Base-by-base conservation (phyloP, 148 eudicot genomes). In the Dianthus caryophyllus region DNA sequence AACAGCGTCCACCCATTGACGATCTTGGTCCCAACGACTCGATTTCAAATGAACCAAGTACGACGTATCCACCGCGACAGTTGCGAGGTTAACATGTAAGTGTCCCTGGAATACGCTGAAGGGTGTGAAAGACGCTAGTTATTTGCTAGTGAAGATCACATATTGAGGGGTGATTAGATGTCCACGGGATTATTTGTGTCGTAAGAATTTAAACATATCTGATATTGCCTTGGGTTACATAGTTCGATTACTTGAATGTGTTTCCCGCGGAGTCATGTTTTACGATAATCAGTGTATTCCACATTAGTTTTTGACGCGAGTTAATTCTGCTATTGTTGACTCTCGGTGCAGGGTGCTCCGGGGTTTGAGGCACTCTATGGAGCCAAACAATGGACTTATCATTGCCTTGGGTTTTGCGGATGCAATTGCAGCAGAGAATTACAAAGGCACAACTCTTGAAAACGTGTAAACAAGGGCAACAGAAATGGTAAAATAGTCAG, bases 1-100 rank as follows among this genome's bases (percentile, higher is more conserved):
- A 83, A 74, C 87, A 81, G 49, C 88, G 87, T 2, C 97, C 97
- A 18, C 96, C 97, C 0, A 83, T 88, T 16, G 85, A 88, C 55
- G 83, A 86, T 71, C 77, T 84, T 7, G 87, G 83, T 18, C 84
- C 82, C 25, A 62, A 70, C 10, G 96, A 80, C 48, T 25, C 63
- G 0, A 80, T 83, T 43, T 80, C 77, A 7, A 75, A 74, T 68
- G 71, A 77, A 18, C 88, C 86, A 2, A 64, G 48, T 21, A 68
- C 29, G 5, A 51, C 68, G 24, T 66, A 73, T 21, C 84, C 84
- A 61, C 84, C 85, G 6, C 36, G 85, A 53, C 79, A 79, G 38
- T 66, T 79, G 72, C 67, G 53, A 2, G 68, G 56, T 38, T 70
- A 27, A 75, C 6, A 20, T 26, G 57, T 15, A 56, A 15, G n/a